Evolutionary conservation across 257 asterid species (phyloP), one percentile per base, ranked within the genome.

Genomic region (Nicotiana knightiana): DNA sequence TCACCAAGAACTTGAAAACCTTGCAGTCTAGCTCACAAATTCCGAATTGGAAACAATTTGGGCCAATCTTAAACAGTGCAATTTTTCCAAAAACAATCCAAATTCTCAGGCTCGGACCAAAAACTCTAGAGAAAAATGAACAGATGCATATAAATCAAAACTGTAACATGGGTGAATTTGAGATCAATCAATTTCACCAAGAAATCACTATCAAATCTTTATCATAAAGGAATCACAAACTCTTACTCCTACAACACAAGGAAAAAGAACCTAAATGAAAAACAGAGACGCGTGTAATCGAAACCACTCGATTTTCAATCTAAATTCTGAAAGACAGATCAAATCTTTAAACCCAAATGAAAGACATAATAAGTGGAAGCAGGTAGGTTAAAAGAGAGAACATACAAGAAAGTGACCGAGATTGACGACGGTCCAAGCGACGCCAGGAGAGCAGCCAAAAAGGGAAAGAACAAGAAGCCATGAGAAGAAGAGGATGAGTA

Each of bases 341-440:
- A 24, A 46, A 46, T 12, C 79, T 46, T 71, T 71, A 53, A 51
- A 51, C 79, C 12, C 26, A 35, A 37, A n/a, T n/a, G 12, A n/a
- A 18, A 68, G 77, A 37, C 64, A 58, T 37, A 28, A 5, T 37
- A 68, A 68, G 3, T 37, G 4, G 10, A 6, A 58, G 39, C 1
- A 16, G 51, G 13, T 5, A 33, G 48, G 39, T 11, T 8, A 35
- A 13, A 79, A 35, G 39, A 12, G 21, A 65, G 48, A 61, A 21
- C 82, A 67, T 80, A 80, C 83, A 32, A 67, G 46, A 79, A 96
- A 96, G 86, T 96, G 99, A 68, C 85, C 76, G 81, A 96, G 91
- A 85, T 94, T 94, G 84, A 96, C 95, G 83, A 94, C 59, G 30
- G 99, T 96, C 98, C 99, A 96, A 26, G 98, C 99, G 88, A 86